These are phyloP conservation scores for Aspergillus sclerotialis DNA, from an alignment of 2,329 filamentous ascomycete species.

Conservation along the genomic window DNA sequence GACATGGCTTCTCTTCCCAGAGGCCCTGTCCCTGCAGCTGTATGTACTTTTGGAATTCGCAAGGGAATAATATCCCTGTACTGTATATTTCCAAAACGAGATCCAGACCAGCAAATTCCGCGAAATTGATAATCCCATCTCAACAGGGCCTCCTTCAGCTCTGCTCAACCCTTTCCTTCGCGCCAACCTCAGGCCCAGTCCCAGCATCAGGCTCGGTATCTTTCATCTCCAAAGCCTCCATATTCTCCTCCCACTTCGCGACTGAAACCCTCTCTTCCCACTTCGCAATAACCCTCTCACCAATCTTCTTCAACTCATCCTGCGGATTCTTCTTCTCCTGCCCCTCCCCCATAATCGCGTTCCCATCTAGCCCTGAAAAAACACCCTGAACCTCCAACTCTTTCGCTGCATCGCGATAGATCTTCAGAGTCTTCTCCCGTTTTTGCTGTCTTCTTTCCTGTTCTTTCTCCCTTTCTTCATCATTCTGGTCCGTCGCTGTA, in stretches of 20 bases:
- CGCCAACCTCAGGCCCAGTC: too few species aligned
- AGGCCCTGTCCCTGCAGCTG: too few species aligned
- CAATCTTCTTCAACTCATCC: conserved; percentile 18
- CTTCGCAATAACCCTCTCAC: conserved; percentile 19
- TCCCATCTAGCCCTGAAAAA: conserved; percentile 42
- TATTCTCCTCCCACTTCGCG: conserved; percentile 32
- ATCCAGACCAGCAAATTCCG: too few species aligned
- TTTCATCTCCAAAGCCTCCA: conserved; percentile 30
- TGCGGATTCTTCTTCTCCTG: conserved; percentile 21
- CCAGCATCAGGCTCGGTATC: too few species aligned
- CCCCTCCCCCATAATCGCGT: conserved; percentile 3
- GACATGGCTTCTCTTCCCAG: too few species aligned
- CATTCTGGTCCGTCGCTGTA: neutral
- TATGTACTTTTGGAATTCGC: too few species aligned
- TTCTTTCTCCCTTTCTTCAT: conserved; percentile 1
- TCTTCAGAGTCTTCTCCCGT: conserved; percentile 23
- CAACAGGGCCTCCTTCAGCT: too few species aligned
- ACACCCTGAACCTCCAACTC: conserved; percentile 58
- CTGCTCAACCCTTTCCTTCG: conserved; percentile 7
- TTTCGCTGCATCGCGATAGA: conserved; percentile 41
- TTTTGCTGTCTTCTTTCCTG: conserved; percentile 28
- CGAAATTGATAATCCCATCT: too few species aligned
- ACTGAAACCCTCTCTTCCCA: conserved; percentile 27
- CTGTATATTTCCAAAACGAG: too few species aligned
- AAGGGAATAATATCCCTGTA: too few species aligned